Percentiles rank a stretch among this genome's conserved stretches.
phyloP scores from a whole-genome alignment of 1,139 yeast genomes.

The Yamadazyma siamensis region DNA sequence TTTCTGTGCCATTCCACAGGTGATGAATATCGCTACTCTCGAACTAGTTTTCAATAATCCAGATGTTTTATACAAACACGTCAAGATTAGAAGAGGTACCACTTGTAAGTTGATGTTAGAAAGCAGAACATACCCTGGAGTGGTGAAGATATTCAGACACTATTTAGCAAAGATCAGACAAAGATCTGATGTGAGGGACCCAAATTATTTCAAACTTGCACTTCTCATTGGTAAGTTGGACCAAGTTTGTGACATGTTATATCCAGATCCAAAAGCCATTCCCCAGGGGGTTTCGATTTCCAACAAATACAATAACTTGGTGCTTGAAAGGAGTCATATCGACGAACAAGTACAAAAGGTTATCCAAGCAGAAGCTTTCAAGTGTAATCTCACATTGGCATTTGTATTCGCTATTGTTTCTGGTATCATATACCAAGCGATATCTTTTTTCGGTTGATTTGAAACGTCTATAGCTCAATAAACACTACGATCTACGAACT shows the following conservation, averaged over 20 bases:
- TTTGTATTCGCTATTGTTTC: slow-evolving; percentile 1
- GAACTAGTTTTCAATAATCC: slow-evolving; percentile 84
- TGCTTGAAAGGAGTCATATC: slow-evolving; percentile 14
- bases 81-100: slow-evolving; percentile 91
- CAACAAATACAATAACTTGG: slow-evolving; percentile 24
- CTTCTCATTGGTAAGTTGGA: slow-evolving; percentile 84
- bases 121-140: slow-evolving; percentile 73
- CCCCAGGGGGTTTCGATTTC: slow-evolving; percentile 30
- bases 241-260: slow-evolving; percentile 74
- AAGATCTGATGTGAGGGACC: slow-evolving; percentile 75
- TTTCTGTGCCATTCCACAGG: slow-evolving; percentile 97
- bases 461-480: too few relatives aligned
- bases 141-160: slow-evolving; percentile 68
- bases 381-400: slow-evolving; percentile 16
- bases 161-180: slow-evolving; percentile 77
- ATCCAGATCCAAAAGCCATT: slow-evolving; percentile 42
- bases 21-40: slow-evolving; percentile 95
- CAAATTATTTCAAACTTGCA: slow-evolving; percentile 82
- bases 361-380: slow-evolving; percentile 26
- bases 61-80: slow-evolving; percentile 62
- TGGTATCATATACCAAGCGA: too few relatives aligned
- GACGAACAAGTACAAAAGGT: slow-evolving; percentile 27
- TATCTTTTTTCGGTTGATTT: too few relatives aligned
- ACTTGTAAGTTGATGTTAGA: slow-evolving; percentile 74
- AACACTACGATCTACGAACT: too few relatives aligned